Evolutionary conservation across 805 yeast species (phyloP), one percentile per base, ranked within the genome.

Genomic region (Candida mattraensis): DNA sequence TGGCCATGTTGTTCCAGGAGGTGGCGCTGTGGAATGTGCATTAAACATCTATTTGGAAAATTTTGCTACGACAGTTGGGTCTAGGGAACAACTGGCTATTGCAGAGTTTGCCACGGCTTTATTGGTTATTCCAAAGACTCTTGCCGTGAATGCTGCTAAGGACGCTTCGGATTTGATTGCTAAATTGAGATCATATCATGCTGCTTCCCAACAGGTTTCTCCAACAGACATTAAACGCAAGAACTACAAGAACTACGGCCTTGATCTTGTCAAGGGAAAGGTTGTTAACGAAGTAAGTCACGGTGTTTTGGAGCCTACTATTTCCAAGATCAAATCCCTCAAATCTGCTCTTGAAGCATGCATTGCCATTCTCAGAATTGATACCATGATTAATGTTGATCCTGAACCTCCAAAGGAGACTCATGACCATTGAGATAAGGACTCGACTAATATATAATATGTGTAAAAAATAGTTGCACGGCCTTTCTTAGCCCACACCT

Each of bases 1-100:
- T 54, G 98, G 97, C 14, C 67, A 76, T 48, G 89, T 94, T 39
- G 99, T 93, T 5, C 98, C 99, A 27, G 99, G 99, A 44, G 99
- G 99, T 48, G 99, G 99, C 43, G 94, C 95, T n/a, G 99, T 93
- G 22, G 99, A 93, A 67, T 75, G 95, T 33, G 98, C 98, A 3
- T 74, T 93, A 57, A 89, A 88, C 67, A 88, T 93, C 35, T 93
- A 87, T 61, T 71, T 93, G 60, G 99, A 93, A 64, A 91, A 87
- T 61, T 93, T 93, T 64, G 99, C 99, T 32, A 93, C 98, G 7
- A 88, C 98, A 1, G 91, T 93, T 33, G 97, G 98, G 3, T 87
- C 96, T 13, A 79, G 99, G 56, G 99, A 93, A 64, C 99, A 93
- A 63, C 74, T 93, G 54, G 98, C 99, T 12, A 93, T 93, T 66